Evolutionary conservation across 2,329 filamentous ascomycete species (phyloP), one percentile per base, ranked within the genome.

Genomic region (Claviceps africana): DNA sequence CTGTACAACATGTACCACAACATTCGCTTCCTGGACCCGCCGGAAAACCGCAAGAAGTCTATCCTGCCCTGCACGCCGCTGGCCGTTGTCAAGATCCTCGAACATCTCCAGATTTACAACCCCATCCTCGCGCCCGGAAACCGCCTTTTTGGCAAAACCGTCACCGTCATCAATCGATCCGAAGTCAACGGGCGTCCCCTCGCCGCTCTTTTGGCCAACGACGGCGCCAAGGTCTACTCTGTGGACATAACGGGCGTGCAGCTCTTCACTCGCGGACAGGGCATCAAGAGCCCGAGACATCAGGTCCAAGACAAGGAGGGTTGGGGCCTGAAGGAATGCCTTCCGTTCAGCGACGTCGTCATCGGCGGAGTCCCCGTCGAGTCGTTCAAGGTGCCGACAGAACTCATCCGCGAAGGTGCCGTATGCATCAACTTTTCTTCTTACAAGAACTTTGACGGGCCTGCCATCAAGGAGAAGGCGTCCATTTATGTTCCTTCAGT

Each of bases 1-100:
- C 85, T 97, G 64, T 90, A 91, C 79, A 98, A 98, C 78, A 96
- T 98, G 90, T 98, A 97, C 72, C 87, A 96, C 75, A 98, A 98
- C 72, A 81, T 95, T 62, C 88, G 93, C 58, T 97, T 90, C 73
- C 77, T 98, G 53, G 93, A 98, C 69, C 74, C 82, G 25, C 84
- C 85, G 4, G 69, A 76, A 44, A 86, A 88, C 67, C 76, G 74
- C 54, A 86, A 88, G 67, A 97, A 98, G 74, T 94, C 85, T 48
- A 88, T 97, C 58, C 74, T 98, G 50, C 93, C 93, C 5, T 98
- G 93, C 75, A 98, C 93, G 2, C 93, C 93, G 17, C 79, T 98
- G 25, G 93, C 93, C 28, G 85, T 95, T 55, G 87, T 97, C 73
- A 98, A 98, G 77, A 94, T 97, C 59, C 78, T 98, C 55, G 93